Evolutionary conservation across 2,329 filamentous ascomycete species (phyloP).

Genomic region (Lachnellula occidentalis): DNA sequence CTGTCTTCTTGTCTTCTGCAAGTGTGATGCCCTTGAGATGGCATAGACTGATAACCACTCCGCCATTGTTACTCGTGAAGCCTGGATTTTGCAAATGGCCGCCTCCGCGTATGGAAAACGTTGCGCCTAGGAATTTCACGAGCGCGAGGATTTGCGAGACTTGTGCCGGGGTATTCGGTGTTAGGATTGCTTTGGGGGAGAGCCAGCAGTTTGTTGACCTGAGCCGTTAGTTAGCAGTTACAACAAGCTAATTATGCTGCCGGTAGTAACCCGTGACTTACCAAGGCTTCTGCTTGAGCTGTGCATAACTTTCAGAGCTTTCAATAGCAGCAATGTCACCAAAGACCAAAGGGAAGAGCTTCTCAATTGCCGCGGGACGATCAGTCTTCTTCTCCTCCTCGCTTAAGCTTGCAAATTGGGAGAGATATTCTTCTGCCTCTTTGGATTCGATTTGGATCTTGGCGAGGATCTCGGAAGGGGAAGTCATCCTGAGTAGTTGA

Average conservation of each 20-base stretch:
- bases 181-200: not conserved
- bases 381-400: not conserved
- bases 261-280: not conserved
- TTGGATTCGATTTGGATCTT: not conserved
- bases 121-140: not conserved
- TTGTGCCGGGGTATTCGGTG: not conserved
- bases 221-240: not conserved
- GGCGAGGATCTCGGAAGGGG: constrained; percentile 39
- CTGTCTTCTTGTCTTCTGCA: constrained; percentile 23
- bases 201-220: not conserved
- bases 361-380: not conserved
- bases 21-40: constrained; percentile 16
- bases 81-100: not conserved
- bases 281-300: constrained; percentile 8
- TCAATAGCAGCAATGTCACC: not conserved
- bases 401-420: not conserved
- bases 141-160: not conserved
- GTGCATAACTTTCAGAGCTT: not conserved
- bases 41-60: constrained; percentile 43
- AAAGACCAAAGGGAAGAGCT: not conserved
- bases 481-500: constrained; percentile 47
- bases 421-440: not conserved
- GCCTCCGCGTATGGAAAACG: not conserved
- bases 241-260: not conserved
- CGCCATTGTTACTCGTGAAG: constrained; percentile 40